Base-by-base conservation (phyloP, 2,329 filamentous ascomycete species). In the Metarhizium album region DNA sequence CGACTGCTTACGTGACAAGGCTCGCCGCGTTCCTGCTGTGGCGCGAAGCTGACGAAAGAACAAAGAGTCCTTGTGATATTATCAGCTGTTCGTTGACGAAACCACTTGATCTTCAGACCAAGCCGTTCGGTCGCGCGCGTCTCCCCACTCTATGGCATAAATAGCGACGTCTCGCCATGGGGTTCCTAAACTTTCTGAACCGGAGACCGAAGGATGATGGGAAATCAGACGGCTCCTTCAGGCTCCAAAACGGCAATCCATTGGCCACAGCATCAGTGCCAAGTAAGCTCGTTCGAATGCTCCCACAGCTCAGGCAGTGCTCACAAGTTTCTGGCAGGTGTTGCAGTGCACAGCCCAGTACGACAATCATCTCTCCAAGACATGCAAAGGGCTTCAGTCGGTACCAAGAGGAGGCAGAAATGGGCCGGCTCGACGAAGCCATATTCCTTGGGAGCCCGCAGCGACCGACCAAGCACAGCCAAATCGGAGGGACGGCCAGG, bases 131-230 rank as follows among this genome's bases (percentile, higher is more conserved):
- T 24, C 22, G 22, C 16, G 16, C 11, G 7, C 14, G 24, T 24
- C 40, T 13, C 40, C 40, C 2, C 40, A 8, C 9, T 22, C 40
- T 43, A 42, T 33, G 23, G 22, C 42, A 46, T 35, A 27, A 18
- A 16, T 20, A 4, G 5, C 14, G n/a, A 31, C 22, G 24, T 22
- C 16, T n/a, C 33, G 18, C 24, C 35, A 18, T 27, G 51, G 51
- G 51, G 31, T 48, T 53, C 4, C 18, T 53, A 5, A 45, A 46
- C 45, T 46, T 53, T 33, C 48, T 50, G 35, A 47, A 43, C 23
- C 46, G 42, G 29, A 48, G 51, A 37, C 40, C 38, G 23, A 43
- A n/a, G 2, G 11, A 27, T n/a, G 45, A 53, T 7, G 45, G 31
- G 14, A 31, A 5, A 38, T 47, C 48, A 3, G 31, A 50, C 9